Evolutionary conservation across 2,329 filamentous ascomycete genomes (phyloP).

Genomic region (Elsinoe australis): DNA sequence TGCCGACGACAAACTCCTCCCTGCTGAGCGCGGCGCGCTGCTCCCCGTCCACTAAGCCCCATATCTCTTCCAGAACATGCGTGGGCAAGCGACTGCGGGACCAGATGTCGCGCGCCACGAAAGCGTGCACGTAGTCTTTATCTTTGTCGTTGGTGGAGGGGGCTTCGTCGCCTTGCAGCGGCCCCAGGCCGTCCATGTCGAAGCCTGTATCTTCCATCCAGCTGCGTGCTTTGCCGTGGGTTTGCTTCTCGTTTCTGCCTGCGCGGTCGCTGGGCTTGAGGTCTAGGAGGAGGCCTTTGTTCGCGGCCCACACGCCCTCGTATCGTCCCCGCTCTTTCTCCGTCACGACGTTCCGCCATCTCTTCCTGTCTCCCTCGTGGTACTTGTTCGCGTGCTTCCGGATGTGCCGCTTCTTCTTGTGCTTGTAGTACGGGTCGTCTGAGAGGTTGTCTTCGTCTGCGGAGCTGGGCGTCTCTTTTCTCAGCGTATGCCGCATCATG

Average conservation of each 20-base stretch:
- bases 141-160: conserved; percentile 4
- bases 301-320: conserved; percentile 78
- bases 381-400: conserved; percentile 61
- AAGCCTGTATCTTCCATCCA: conserved; percentile 14
- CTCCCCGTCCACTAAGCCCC: conserved; percentile 62
- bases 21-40: conserved; percentile 50
- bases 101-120: conserved; percentile 72
- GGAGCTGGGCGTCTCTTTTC: conserved; percentile 38
- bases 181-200: conserved; percentile 19
- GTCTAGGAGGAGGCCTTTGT: conserved; percentile 50
- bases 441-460: conserved; percentile 34
- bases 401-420: conserved; percentile 52
- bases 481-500: conserved; percentile 56
- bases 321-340: conserved; percentile 69
- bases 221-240: conserved; percentile 10
- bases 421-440: conserved; percentile 42
- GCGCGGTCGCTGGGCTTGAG: conserved; percentile 24
- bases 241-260: conserved; percentile 18
- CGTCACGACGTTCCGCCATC: conserved; percentile 70
- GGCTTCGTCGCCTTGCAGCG: conserved; percentile 7
- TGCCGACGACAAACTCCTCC: conserved; percentile 72
- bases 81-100: conserved; percentile 57
- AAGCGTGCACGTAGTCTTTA: conserved; percentile 53
- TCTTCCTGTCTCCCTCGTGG: conserved; percentile 64
- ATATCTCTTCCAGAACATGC: conserved; percentile 66